Evolutionary conservation across 768 basidiomycete species (phyloP).

Genomic region (Rhizopogon roseolus): DNA sequence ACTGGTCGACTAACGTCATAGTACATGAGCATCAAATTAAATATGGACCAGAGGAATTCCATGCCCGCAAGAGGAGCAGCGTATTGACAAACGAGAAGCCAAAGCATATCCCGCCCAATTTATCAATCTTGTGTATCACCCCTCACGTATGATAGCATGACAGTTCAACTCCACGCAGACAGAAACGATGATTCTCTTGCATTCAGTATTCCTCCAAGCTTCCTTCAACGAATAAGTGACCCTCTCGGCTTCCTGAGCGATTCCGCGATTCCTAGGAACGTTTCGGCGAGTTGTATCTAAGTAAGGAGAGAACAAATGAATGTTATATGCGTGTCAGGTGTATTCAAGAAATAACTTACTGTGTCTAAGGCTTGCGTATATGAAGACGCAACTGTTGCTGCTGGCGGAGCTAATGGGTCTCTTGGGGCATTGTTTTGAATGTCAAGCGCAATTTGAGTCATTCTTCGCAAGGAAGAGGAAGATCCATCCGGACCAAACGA

Average conservation of each 20-base stretch:
- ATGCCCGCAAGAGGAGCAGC: conserved; percentile 33
- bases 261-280: conserved; percentile 55
- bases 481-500: conserved; percentile 39
- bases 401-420: conserved; percentile 31
- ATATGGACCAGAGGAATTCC: too few relatives aligned
- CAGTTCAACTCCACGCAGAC: too few relatives aligned
- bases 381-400: conserved; percentile 35
- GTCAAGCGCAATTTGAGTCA: conserved; percentile 48
- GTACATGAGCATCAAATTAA: too few relatives aligned
- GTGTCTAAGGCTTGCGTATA: conserved; percentile 49
- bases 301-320: neutral
- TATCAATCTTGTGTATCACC: too few relatives aligned
- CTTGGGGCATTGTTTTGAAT: conserved; percentile 40
- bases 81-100: conserved; percentile 78
- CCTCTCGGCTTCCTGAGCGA: conserved; percentile 55
- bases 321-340: neutral
- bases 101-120: conserved; percentile 42
- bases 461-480: conserved; percentile 32
- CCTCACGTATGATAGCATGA: too few relatives aligned
- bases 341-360: conserved; percentile 24
- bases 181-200: neutral
- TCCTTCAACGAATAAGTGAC: conserved; percentile 32
- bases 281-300: conserved; percentile 50
- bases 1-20: too few relatives aligned
- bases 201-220: neutral